These are phyloP conservation scores for Colletotrichum sp. DNA, from an alignment of 2,329 filamentous ascomycete species.

Conservation along the genomic window DNA sequence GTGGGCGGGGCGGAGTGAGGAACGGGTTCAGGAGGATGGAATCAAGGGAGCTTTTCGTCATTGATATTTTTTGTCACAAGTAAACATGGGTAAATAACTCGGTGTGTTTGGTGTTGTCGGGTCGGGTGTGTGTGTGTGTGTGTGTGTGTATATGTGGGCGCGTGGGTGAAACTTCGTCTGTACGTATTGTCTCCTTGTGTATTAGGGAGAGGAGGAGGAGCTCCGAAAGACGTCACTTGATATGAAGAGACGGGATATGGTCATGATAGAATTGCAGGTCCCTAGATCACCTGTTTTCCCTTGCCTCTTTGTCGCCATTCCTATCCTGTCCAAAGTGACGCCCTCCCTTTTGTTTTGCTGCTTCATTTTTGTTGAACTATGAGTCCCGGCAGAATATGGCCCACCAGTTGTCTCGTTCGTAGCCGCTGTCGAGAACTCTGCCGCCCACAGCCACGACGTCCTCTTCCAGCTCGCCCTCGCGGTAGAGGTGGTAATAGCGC, in stretches of 20 bases:
- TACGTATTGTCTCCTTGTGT: not conserved
- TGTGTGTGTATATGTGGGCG: not conserved
- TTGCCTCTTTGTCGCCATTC: not conserved
- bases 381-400: conserved; percentile 59
- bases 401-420: conserved; percentile 99
- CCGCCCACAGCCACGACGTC: conserved; percentile 80
- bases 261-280: conserved; percentile 22
- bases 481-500: conserved; percentile 94
- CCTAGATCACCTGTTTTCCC: conserved; percentile 1
- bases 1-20: not conserved
- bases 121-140: not conserved
- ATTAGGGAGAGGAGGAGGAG: not conserved
- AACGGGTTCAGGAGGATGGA: not conserved
- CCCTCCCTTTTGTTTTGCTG: not conserved
- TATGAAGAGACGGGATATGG: conserved; percentile 16
- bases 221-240: not conserved
- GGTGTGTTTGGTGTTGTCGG: not conserved
- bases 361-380: not conserved
- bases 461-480: conserved; percentile 82
- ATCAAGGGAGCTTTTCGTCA: not conserved
- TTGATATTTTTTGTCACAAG: not conserved
- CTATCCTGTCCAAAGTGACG: not conserved
- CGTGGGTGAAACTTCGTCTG: not conserved
- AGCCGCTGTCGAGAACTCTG: conserved; percentile 77
- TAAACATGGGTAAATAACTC: not conserved